These are phyloP conservation scores for Immersiella caudata DNA, from an alignment of 495 filamentous ascomycete genomes.

Conservation along the genomic window DNA sequence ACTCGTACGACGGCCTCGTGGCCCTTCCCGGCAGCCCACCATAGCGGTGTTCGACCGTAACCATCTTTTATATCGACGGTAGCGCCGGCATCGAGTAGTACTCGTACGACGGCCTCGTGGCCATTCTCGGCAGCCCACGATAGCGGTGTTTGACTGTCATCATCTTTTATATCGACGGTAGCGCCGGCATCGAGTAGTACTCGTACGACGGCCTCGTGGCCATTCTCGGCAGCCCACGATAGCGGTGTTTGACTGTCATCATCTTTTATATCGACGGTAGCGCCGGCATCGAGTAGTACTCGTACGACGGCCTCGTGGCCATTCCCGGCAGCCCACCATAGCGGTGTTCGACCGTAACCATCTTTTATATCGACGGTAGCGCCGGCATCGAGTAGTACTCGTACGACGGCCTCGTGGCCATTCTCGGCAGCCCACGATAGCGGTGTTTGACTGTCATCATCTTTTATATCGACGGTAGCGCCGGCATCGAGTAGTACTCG, in stretches of 20 bases:
- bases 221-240: background rate
- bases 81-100: slow-evolving; percentile 11
- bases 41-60: slow-evolving; percentile 3
- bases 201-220: slow-evolving; percentile 8
- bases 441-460: background rate
- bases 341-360: no score
- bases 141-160: slow-evolving; percentile 7
- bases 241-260: background rate
- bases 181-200: slow-evolving; percentile 6
- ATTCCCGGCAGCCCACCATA: slow-evolving; percentile 8
- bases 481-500: no score
- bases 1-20: slow-evolving; percentile 15
- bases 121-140: slow-evolving; percentile 11
- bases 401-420: no score
- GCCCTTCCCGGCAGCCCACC: slow-evolving; percentile 4
- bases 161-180: no score
- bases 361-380: no score
- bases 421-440: no score
- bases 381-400: no score
- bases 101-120: slow-evolving; percentile 3
- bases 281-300: no score
- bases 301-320: no score
- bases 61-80: slow-evolving; percentile 10
- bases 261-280: slow-evolving; percentile 9
- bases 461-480: no score